A percentile compares a stretch with the other conserved stretches of the same genome.
Conservation (phyloP, 495 filamentous ascomycete genomes). For the Pseudoneurospora amorphoporcata region DNA sequence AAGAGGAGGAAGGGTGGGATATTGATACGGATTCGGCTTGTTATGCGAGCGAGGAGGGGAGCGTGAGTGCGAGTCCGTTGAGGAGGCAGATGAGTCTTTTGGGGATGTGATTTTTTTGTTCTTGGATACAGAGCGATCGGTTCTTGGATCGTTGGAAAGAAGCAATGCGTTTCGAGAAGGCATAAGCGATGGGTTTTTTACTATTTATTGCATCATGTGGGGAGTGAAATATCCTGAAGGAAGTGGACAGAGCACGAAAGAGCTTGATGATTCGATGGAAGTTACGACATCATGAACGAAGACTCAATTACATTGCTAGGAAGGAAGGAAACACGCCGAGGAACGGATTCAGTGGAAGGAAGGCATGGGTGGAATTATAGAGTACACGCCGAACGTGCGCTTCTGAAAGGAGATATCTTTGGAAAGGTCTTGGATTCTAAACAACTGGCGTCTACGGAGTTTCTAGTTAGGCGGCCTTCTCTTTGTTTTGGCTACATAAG, state of each 20-base stretch:
- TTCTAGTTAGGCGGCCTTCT: background rate
- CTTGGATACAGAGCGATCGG: background rate
- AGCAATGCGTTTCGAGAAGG: background rate
- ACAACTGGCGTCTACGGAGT: background rate
- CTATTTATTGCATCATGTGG: background rate
- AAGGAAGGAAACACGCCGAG: background rate
- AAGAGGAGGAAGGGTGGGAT: slow-evolving; percentile 57
- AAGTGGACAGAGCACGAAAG: background rate
- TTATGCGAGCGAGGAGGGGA: slow-evolving; percentile 54
- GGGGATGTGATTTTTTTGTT: slow-evolving; percentile 26
- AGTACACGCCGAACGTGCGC: background rate
- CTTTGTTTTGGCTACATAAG: background rate
- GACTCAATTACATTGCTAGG: background rate
- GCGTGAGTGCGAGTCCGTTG: slow-evolving; percentile 52
- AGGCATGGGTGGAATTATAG: background rate
- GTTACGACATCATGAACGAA: too few species aligned
- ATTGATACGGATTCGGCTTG: slow-evolving; percentile 71
- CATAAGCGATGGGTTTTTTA: background rate
- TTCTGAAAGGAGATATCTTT: background rate
- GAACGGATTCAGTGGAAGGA: background rate
- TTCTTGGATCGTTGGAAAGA: background rate
- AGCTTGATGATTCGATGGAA: background rate
- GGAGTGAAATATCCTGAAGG: background rate
- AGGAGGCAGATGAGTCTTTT: slow-evolving; percentile 58
- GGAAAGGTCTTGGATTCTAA: background rate